Base-by-base conservation (phyloP, 2,329 filamentous ascomycete genomes). In the Lachnellula occidentalis region DNA sequence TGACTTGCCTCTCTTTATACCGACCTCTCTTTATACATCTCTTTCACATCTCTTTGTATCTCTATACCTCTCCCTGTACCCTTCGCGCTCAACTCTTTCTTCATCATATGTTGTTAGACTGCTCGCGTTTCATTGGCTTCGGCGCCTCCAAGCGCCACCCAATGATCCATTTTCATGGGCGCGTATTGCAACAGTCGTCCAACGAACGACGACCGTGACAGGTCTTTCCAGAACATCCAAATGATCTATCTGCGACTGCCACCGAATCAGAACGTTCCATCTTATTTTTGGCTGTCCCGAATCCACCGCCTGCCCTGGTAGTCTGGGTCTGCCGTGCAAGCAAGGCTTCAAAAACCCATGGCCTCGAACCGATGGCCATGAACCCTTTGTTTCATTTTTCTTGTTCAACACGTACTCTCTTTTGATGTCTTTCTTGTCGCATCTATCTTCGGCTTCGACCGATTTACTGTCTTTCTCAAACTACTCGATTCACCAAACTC, bases 171-270 rank as follows among this genome's bases (percentile, higher is more conserved):
- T 48, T 55, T 45, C 19, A 45, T 45, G 15, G 61, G 66, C 66
- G 66, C 64, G 58, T 68, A 67, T 59, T 45, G 61, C 53, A 48
- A 63, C 60, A 50, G 9, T 59, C 47, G n/a, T 47, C 54, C 61
- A 62, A 58, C 59, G 55, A 64, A 61, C 54, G 48, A 57, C 31
- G 45, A 27, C 46, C 50, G 45, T 45, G 45, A 52, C 31, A 60
- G 53, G 51, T 45, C 48, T 22, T 31, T 51, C 49, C 45, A 48
- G 50, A 59, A 50, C 22, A 34, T 54, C 52, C 34, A 59, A 57
- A 58, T 48, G 51, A 49, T 54, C 49, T 31, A 54, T 45, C 50
- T 53, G 62, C 60, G 56, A 63, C 56, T 64, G 62, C 56, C 21
- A 49, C 60, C 66, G 64, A 66, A 67, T 68, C 53, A 62, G 53